phyloP scores from a whole-genome alignment of 139 green algal genomes.

The Gonium pectorale region DNA sequence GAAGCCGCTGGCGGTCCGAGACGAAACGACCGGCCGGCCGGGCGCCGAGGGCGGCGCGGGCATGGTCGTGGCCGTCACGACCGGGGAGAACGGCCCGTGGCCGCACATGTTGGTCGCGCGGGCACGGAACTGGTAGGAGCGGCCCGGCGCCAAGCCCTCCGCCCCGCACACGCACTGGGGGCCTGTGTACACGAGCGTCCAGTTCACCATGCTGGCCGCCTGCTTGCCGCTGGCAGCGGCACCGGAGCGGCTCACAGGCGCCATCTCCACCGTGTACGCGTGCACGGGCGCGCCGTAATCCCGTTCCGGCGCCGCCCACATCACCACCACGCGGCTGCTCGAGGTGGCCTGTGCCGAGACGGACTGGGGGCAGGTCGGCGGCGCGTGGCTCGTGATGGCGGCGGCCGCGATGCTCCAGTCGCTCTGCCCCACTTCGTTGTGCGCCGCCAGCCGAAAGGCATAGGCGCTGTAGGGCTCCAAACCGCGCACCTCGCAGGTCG shows the following conservation, averaged over 20 bases:
- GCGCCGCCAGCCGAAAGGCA: constrained; percentile 60
- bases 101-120: constrained; percentile 67
- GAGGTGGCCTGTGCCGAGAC: constrained; percentile 17
- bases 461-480: constrained; percentile 68
- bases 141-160: constrained; percentile 50
- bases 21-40: constrained; percentile 1
- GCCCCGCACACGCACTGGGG: constrained; percentile 24
- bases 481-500: constrained; percentile 45
- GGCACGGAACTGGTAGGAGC: constrained; percentile 59
- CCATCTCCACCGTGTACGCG: constrained; percentile 68
- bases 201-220: neutral
- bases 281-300: constrained; percentile 65
- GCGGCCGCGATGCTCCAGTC: constrained; percentile 54
- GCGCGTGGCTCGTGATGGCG: constrained; percentile 46
- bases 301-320: constrained; percentile 56
- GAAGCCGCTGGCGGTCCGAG: constrained; percentile 48
- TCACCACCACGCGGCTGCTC: constrained; percentile 37
- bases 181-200: constrained; percentile 37
- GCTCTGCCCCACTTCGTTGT: constrained; percentile 63
- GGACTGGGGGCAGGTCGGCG: constrained; percentile 20
- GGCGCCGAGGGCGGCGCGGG: constrained; percentile 65
- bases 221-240: neutral
- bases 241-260: neutral
- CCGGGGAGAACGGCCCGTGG: constrained; percentile 49
- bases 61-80: constrained; percentile 41